phyloP scores from a whole-genome alignment of 2,329 filamentous ascomycete genomes.

The Biscogniauxia marginata region DNA sequence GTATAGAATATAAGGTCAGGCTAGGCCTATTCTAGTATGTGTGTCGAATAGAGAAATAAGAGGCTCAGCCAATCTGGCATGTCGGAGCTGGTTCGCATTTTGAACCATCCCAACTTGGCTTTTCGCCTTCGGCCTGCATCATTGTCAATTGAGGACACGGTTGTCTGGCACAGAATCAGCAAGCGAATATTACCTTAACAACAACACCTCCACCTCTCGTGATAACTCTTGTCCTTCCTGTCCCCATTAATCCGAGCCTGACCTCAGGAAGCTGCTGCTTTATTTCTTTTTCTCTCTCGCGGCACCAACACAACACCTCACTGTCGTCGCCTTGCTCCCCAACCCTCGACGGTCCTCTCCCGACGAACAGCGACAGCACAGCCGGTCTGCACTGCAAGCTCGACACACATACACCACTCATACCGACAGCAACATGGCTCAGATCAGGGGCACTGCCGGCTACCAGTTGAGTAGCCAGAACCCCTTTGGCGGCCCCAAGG shows the following conservation, averaged over 20 bases:
- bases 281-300: background rate
- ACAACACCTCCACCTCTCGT: background rate
- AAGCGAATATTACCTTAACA: background rate
- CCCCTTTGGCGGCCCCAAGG: slow-evolving; percentile 64
- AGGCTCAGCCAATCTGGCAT: slow-evolving; percentile 18
- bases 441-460: slow-evolving; percentile 66
- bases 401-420: slow-evolving; percentile 6
- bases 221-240: slow-evolving; percentile 1
- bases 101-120: background rate
- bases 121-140: slow-evolving; percentile 15
- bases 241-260: background rate
- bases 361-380: slow-evolving; percentile 22
- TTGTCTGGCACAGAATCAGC: slow-evolving; percentile 26
- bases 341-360: slow-evolving; percentile 2
- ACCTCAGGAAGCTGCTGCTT: background rate
- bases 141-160: slow-evolving; percentile 36
- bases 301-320: background rate
- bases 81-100: slow-evolving; percentile 22
- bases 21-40: background rate
- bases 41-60: background rate
- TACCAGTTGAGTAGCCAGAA: slow-evolving; percentile 79
- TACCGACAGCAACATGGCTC: slow-evolving; percentile 37
- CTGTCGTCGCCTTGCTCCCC: background rate
- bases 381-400: slow-evolving; percentile 22
- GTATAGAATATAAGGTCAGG: background rate